These are phyloP conservation scores for Emmonsia crescens DNA, from an alignment of 2,329 filamentous ascomycete genomes.

Conservation along the genomic window DNA sequence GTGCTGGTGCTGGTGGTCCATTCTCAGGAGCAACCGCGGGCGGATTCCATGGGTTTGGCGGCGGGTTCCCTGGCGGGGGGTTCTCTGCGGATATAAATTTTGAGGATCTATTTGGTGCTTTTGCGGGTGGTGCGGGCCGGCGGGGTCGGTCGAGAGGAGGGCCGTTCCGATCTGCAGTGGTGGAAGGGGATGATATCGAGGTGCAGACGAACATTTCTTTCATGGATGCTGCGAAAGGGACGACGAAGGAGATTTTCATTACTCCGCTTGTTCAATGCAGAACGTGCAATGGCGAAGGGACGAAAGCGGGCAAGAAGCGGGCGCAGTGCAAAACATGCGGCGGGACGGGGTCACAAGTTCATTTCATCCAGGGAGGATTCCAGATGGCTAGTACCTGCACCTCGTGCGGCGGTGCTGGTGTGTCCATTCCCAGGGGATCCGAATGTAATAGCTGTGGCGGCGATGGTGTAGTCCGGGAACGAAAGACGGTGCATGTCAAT, in stretches of 20 bases:
- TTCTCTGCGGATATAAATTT: slow-evolving; percentile 85
- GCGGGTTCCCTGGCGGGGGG: slow-evolving; percentile 45
- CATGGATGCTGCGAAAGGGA: slow-evolving; percentile 89
- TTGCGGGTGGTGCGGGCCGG: slow-evolving; percentile 50
- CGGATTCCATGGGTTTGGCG: slow-evolving; percentile 48
- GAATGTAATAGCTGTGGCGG: slow-evolving; percentile 74
- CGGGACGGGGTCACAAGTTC: slow-evolving; percentile 75
- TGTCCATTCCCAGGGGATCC: slow-evolving; percentile 63
- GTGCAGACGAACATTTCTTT: slow-evolving; percentile 89
- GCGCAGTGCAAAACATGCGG: slow-evolving; percentile 68
- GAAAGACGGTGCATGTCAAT: slow-evolving; percentile 74
- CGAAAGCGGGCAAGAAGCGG: slow-evolving; percentile 70
- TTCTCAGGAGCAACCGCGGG: slow-evolving; percentile 50
- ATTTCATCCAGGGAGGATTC: slow-evolving; percentile 85
- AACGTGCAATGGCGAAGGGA: slow-evolving; percentile 70
- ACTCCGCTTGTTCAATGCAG: slow-evolving; percentile 71
- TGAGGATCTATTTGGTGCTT: slow-evolving; percentile 87
- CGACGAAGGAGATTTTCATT: slow-evolving; percentile 75
- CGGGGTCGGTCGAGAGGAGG: slow-evolving; percentile 46
- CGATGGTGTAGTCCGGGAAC: slow-evolving; percentile 71
- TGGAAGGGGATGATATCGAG: slow-evolving; percentile 94
- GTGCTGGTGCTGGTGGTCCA: slow-evolving; percentile 41
- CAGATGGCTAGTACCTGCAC: slow-evolving; percentile 89
- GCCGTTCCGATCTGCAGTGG: slow-evolving; percentile 66
- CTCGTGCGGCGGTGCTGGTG: slow-evolving; percentile 67